Base-by-base conservation (phyloP, 1,284 basidiomycete genomes). In the Xerocomus nothofagi region DNA sequence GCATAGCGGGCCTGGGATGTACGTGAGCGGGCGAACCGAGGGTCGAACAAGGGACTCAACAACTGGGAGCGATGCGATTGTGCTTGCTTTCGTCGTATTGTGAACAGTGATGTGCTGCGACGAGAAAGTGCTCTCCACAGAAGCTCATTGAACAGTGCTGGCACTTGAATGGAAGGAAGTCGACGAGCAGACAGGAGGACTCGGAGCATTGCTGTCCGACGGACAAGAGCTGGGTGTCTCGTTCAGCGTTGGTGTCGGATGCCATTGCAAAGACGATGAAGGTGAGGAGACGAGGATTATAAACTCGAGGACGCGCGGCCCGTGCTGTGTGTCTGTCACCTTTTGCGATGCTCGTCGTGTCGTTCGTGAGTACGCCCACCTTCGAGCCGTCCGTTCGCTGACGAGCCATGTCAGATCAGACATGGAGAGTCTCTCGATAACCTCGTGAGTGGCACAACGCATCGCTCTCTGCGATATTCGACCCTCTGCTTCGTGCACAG, bases 91-190 rank as follows among this genome's bases (percentile, higher is more conserved):
- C 80, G 57, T 91, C 88, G 61, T 85, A 90, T 56, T 84, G 76
- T 10, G 77, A 65, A 62, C 89, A 89, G 20, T 69, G 72, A 60
- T 91, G 88, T 3, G 74, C 74, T 20, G 75, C 70, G 9, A 84
- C 84, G 51, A 76, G 77, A 69, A 83, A 89, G 62, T 91, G 88
- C 10, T 89, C 86, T 40, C 80, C 79, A 57, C 89, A 91, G 69
- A 82, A 91, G 0, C 74, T 73, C 20, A 76, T 66, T 14, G 73
- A 63, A 62, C 88, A 91, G 59, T 88, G 84, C 44, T 86, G 80
- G 63, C 88, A 90, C 68, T 83, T 86, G 75, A 89, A 86, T 0
- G 88, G 88, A n/a, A 91, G 71, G 59, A 88, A 91, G 71, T 91
- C 89, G 60, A 90, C 76, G 54, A 87, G 76, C 26, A 73, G 67